phyloP scores from a whole-genome alignment of 2,329 filamentous ascomycete species.

The Fusarium citri region DNA sequence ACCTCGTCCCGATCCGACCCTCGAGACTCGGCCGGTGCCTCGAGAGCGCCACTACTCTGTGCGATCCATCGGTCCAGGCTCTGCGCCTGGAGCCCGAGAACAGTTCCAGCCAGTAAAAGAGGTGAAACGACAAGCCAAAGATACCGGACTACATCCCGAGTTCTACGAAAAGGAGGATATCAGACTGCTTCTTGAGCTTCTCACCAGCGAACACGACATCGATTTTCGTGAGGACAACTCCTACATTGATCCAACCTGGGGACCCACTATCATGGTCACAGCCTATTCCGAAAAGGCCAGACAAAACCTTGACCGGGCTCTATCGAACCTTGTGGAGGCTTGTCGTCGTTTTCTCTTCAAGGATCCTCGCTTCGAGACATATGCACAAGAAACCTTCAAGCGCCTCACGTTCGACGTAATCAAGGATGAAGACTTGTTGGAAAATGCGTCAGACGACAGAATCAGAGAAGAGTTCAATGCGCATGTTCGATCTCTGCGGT shows the following conservation, averaged over 20 bases:
- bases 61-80: background rate
- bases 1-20: background rate
- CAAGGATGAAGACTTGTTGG: rapidly evolving
- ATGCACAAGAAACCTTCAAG: background rate
- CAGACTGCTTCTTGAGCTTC: background rate
- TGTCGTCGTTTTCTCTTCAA: background rate
- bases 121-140: background rate
- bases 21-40: background rate
- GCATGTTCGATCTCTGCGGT: background rate
- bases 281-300: background rate
- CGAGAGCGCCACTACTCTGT: conserved; percentile 1
- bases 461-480: background rate
- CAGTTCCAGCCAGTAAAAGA: background rate
- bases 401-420: background rate
- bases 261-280: background rate
- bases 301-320: background rate
- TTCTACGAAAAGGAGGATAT: background rate
- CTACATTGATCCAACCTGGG: background rate
- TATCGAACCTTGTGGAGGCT: background rate
- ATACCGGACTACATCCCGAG: no score
- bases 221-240: background rate
- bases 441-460: background rate
- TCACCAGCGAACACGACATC: background rate
- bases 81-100: background rate
- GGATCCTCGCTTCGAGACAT: background rate